Evolutionary conservation across 164 flowering plant genomes (phyloP).

Genomic region (Aristolochia fimbriata): DNA sequence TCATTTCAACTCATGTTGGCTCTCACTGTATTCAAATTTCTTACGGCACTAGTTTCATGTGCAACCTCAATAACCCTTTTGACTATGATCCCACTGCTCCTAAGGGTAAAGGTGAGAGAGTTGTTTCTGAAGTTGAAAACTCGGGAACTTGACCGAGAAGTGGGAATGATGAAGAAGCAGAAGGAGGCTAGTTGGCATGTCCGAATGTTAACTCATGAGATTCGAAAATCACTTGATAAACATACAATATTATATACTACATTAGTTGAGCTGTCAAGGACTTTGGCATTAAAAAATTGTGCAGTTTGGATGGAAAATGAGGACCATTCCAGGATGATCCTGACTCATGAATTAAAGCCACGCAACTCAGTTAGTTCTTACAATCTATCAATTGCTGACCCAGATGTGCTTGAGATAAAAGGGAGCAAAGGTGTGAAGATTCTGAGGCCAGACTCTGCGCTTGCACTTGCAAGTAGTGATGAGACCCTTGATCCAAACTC

Average conservation of each 20-base stretch:
- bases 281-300: conserved; percentile 71
- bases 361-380: conserved; percentile 20
- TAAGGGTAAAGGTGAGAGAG: conserved; percentile 86
- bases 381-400: conserved; percentile 39
- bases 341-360: conserved; percentile 61
- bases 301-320: conserved; percentile 96
- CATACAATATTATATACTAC: conserved; percentile 89
- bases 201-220: conserved; percentile 94
- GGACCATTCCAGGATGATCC: conserved; percentile 49
- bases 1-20: conserved; percentile 72
- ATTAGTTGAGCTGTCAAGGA: conserved; percentile 78
- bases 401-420: conserved; percentile 56
- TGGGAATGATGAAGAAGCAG: conserved; percentile 70
- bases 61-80: conserved; percentile 85
- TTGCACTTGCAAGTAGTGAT: conserved; percentile 50
- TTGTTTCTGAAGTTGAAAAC: conserved; percentile 80
- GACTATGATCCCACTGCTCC: conserved; percentile 79
- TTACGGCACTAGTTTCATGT: conserved; percentile 90
- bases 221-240: conserved; percentile 76
- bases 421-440: conserved; percentile 47
- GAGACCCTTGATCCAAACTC: conserved; percentile 39
- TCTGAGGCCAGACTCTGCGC: conserved; percentile 47
- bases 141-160: conserved; percentile 83
- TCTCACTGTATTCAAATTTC: conserved; percentile 74
- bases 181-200: conserved; percentile 82